Conservation (phyloP, 2,329 filamentous ascomycete species). For the Coniochaeta sp. region DNA sequence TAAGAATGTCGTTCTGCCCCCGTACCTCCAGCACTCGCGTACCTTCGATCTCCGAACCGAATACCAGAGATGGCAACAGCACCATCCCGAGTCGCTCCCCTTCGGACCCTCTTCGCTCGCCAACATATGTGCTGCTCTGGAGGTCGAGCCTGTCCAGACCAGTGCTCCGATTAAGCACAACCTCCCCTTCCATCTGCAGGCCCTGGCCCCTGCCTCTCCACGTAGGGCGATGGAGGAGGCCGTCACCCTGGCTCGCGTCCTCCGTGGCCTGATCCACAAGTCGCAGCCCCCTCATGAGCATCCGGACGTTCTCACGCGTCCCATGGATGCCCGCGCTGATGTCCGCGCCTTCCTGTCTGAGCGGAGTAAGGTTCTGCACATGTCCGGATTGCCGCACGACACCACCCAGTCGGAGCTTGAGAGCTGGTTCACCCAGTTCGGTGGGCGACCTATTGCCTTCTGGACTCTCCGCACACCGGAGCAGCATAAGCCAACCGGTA, state of each 20-base stretch:
- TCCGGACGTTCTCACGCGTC: slow-evolving; percentile 86
- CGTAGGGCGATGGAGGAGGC: slow-evolving; percentile 97
- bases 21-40: slow-evolving; percentile 94
- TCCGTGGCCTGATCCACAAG: slow-evolving; percentile 89
- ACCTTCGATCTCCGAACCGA: slow-evolving; percentile 96
- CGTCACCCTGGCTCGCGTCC: slow-evolving; percentile 84
- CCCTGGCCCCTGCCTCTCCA: slow-evolving; percentile 88
- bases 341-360: slow-evolving; percentile 94
- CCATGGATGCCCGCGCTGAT: slow-evolving; percentile 94
- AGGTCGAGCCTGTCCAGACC: slow-evolving; percentile 95
- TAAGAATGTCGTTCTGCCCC: slow-evolving; percentile 92
- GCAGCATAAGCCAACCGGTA: slow-evolving; percentile 98
- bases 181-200: slow-evolving; percentile 94
- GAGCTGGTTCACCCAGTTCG: slow-evolving; percentile 99
- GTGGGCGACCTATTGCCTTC: slow-evolving; percentile 94
- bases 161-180: slow-evolving; percentile 99
- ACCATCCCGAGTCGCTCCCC: slow-evolving; percentile 93
- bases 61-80: slow-evolving; percentile 97
- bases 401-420: slow-evolving; percentile 98
- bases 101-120: slow-evolving; percentile 93
- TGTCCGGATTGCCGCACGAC: slow-evolving; percentile 94
- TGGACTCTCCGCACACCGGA: slow-evolving; percentile 97
- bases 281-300: slow-evolving; percentile 91
- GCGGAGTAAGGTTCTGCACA: slow-evolving; percentile 95
- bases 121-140: slow-evolving; percentile 96